Conservation (phyloP, 2,329 filamentous ascomycete genomes). For the Colletotrichum orbiculare region DNA sequence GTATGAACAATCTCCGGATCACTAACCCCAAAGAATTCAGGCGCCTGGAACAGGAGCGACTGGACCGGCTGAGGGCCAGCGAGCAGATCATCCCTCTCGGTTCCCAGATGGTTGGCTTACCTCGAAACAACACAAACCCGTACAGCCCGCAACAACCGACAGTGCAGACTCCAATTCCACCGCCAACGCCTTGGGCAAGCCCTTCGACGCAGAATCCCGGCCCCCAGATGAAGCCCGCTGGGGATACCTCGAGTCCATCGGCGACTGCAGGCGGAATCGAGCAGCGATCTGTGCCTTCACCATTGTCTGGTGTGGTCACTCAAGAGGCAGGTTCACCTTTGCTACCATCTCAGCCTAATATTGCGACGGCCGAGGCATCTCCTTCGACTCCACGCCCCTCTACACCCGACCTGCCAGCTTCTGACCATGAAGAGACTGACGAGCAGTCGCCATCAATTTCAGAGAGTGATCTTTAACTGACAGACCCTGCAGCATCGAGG, state of each 20-base stretch:
- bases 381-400: background rate
- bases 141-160: too few species aligned
- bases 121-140: too few species aligned
- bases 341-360: background rate
- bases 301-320: background rate
- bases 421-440: slow-evolving; percentile 1
- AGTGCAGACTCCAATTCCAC: slow-evolving; percentile 5
- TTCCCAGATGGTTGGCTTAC: background rate
- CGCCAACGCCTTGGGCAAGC: background rate
- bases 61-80: background rate
- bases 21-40: slow-evolving; percentile 47
- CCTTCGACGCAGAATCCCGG: too few species aligned
- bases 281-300: background rate
- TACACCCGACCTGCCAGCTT: background rate
- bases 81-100: background rate
- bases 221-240: background rate
- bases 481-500: slow-evolving; percentile 9
- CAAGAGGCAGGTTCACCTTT: background rate
- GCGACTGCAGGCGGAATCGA: too few species aligned
- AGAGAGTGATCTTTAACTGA: background rate
- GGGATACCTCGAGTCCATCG: background rate
- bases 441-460: background rate
- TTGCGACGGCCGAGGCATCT: background rate
- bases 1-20: slow-evolving; percentile 47
- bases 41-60: slow-evolving; percentile 37